A percentile compares a stretch with the other conserved stretches of the same genome.
Evolutionary conservation across 108 stramenopile species (phyloP).

Genomic region (Cyclostephanos tholiformis): DNA sequence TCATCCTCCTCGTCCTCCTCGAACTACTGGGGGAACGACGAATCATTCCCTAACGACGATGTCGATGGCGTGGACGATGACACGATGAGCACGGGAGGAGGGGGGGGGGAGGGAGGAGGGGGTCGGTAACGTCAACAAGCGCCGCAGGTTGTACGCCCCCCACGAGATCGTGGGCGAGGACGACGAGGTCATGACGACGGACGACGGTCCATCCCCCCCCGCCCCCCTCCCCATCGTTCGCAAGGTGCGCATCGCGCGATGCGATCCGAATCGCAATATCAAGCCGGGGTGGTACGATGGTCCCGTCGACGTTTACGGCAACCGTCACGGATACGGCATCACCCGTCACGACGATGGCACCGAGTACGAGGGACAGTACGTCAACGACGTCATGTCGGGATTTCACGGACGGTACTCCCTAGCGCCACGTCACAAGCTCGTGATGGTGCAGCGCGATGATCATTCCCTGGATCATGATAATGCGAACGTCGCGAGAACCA

Average conservation of each 20-base stretch:
- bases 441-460: slow-evolving; percentile 4
- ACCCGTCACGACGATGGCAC: slow-evolving; percentile 50
- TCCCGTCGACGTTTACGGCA: slow-evolving; percentile 6
- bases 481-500: not conserved
- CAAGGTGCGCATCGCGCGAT: not conserved
- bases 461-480: slow-evolving; percentile 5
- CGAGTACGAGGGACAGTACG: slow-evolving; percentile 34
- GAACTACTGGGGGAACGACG: not conserved
- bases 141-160: not conserved
- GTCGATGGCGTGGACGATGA: not conserved
- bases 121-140: slow-evolving; percentile 1
- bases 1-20: not conserved
- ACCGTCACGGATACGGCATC: slow-evolving; percentile 33
- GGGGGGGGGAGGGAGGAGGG: not conserved
- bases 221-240: slow-evolving; percentile 13
- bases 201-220: not conserved
- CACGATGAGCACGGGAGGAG: not conserved
- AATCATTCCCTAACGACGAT: slow-evolving; percentile 4
- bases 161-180: not conserved
- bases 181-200: not conserved
- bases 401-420: slow-evolving; percentile 23
- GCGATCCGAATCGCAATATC: not conserved
- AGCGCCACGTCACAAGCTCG: not conserved
- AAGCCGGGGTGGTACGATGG: slow-evolving; percentile 48
- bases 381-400: slow-evolving; percentile 40